Evolutionary conservation across 1,284 basidiomycete genomes (phyloP), one percentile per base, ranked within the genome.

Genomic region (Leccinum subrobustum): DNA sequence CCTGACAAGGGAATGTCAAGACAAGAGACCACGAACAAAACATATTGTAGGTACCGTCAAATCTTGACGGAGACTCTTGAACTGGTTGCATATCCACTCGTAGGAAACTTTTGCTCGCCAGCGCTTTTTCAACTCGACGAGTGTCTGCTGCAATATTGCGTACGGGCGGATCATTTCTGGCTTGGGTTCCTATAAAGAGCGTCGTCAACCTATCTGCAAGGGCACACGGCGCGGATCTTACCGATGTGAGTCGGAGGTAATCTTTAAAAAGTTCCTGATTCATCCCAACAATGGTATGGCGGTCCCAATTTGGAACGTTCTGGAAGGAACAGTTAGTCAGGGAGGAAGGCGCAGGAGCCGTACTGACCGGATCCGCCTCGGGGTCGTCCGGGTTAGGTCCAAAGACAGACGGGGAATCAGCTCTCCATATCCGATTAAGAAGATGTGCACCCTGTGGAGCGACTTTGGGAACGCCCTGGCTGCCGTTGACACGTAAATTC

Each of bases 251-350:
- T 39, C 97, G 89, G 27, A 99, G 80, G 75, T 98, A 99, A 62
- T 95, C 91, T 78, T 99, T 99, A 80, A 98, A 98, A 27, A 97
- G 79, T 68, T 92, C 91, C 65, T 83, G 84, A 56, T 84, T 92
- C 27, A 91, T 95, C 57, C 97, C 97, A 54, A 97, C 93, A 68
- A 99, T 98, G 4, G 96, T 98, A 75, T 90, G 83, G 58, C 87
- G 87, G 79, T 99, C 96, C 97, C 97, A 99, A 74, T 97, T 92
- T 60, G 96, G 90, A 9, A 97, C 95, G 70, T 96, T 96, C 95
- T 96, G 70, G 20, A 11, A 59, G 35, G 37, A 55, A 52, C 25
- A 20, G 29, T 69, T 37, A 50, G 58, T 62, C 54, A 56, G 57
- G 42, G 58, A 55, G 57, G n/a, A 35, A 60, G 20, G 58, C 6